Percentiles rank a stretch among this genome's conserved stretches.
Evolutionary conservation across 225 moss, liverwort and hornwort genomes (phyloP).

Genomic region (Rhytidiadelphus loreus): DNA sequence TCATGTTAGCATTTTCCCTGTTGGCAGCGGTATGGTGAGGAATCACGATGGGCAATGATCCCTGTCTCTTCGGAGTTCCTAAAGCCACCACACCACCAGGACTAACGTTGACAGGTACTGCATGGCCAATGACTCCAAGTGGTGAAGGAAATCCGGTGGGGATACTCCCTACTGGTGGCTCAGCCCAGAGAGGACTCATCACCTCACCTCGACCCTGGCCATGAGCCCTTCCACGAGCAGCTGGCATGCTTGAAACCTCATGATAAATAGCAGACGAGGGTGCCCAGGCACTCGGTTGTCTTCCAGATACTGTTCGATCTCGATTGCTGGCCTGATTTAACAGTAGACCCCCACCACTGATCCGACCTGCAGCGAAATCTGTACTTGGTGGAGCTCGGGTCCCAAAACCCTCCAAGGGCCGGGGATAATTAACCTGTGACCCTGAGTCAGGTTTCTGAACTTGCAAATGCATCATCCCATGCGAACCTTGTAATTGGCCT

Average conservation of each 20-base stretch:
- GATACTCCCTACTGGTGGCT: slow-evolving; percentile 23
- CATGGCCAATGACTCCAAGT: slow-evolving; percentile 33
- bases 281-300: slow-evolving; percentile 48
- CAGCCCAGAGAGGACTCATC: slow-evolving; percentile 42
- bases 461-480: slow-evolving; percentile 57
- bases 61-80: slow-evolving; percentile 42
- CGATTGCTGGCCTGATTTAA: slow-evolving; percentile 36
- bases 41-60: slow-evolving; percentile 12
- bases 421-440: slow-evolving; percentile 40
- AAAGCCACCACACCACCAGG: slow-evolving; percentile 22
- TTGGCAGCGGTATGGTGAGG: slow-evolving; percentile 4
- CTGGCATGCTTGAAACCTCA: slow-evolving; percentile 25
- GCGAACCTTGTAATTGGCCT: slow-evolving; percentile 35
- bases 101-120: slow-evolving; percentile 26
- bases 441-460: slow-evolving; percentile 43
- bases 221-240: slow-evolving; percentile 46
- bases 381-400: slow-evolving; percentile 20
- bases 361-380: slow-evolving; percentile 32
- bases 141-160: slow-evolving; percentile 29
- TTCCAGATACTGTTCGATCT: slow-evolving; percentile 34
- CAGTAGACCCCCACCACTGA: slow-evolving; percentile 15
- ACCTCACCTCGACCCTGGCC: slow-evolving; percentile 40
- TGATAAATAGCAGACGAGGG: slow-evolving; percentile 13
- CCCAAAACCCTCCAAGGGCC: slow-evolving; percentile 41
- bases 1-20: slow-evolving; percentile 29